Evolutionary conservation across 78 protist species (phyloP).

Genomic region (Speleostelium caveatum): DNA sequence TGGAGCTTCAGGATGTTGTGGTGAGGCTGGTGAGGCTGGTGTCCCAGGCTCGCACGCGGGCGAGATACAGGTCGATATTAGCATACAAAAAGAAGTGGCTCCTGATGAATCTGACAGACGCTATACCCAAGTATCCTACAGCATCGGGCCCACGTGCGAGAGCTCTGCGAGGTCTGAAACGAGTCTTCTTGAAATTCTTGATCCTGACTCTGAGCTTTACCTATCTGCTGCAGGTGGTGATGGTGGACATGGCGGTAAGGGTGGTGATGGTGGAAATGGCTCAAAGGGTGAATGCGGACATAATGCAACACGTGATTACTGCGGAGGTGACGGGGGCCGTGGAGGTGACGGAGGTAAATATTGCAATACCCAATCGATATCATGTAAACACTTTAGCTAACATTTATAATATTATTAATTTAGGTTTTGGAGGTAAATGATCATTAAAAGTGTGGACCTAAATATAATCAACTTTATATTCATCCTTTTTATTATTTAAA

Average conservation of each 20-base stretch:
- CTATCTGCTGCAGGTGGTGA: constrained; percentile 37
- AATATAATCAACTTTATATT: neutral
- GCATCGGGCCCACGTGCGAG: neutral
- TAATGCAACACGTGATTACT: constrained; percentile 23
- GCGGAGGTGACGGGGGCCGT: constrained; percentile 46
- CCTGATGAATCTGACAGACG: neutral
- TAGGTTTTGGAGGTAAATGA: constrained; percentile 5
- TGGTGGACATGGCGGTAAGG: constrained; percentile 33
- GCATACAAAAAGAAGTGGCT: neutral
- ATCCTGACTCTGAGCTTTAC: neutral
- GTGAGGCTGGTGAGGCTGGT: neutral
- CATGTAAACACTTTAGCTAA: too few species aligned
- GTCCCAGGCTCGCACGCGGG: neutral
- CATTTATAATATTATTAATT: too few species aligned
- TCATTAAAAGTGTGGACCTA: neutral
- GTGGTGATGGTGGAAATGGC: constrained; percentile 33
- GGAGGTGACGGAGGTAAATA: constrained; percentile 76
- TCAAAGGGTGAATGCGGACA: too few species aligned
- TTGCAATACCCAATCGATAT: too few species aligned
- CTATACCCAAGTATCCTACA: neutral
- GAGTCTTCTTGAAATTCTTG: neutral
- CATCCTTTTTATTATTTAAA: neutral
- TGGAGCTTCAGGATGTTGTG: neutral
- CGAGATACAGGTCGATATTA: neutral
- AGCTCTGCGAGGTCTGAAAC: neutral